Base-by-base conservation (phyloP, 352 stramenopile species). In the Pythium phragmiticola region DNA sequence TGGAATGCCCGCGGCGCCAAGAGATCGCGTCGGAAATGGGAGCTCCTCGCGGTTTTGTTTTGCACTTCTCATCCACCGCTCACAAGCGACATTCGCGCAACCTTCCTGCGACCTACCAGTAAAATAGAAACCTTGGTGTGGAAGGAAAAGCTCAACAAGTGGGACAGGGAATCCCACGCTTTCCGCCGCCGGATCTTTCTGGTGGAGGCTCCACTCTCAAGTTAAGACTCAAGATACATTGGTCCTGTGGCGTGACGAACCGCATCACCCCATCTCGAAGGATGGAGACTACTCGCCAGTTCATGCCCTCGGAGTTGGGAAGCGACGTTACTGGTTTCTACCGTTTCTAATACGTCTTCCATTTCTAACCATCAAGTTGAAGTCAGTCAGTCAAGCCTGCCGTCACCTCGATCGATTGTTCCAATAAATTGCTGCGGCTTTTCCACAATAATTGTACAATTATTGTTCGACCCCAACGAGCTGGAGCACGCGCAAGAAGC, bases 401-500 rank as follows among this genome's bases (percentile, higher is more conserved):
- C 13, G 39, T 19, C 39, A 46, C 7, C 33, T 37, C 6, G 33
- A 37, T 19, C 16, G 16, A 17, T 46, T 4, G 37, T 42, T 42
- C 37, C 11, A 42, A 12, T 42, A 12, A 30, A 30, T 30, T 30
- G 26, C 4, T 3, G 26, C 26, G 26, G 26, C 37, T 14, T 21
- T 16, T 19, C 39, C 39, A 46, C 39, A 46, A 46, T 46, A 46
- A 46, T 50, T 30, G 43, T 33, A 12, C 19, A 4, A 8, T 33
- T 30, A 50, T 33, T 50, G 19, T 50, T 50, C 43, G 13, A 46
- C 33, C 7, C 48, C 48, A 50, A 51, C 57, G 39, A 65, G 55
- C 23, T 53, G 34, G 28, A 69, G 57, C 43, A 70, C 46, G 13
- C 55, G 43, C 19, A 74, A 45, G 7, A 74, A 26, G 11, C 68